Conservation (phyloP, 257 asterid species). For the Osmanthus fragrans region DNA sequence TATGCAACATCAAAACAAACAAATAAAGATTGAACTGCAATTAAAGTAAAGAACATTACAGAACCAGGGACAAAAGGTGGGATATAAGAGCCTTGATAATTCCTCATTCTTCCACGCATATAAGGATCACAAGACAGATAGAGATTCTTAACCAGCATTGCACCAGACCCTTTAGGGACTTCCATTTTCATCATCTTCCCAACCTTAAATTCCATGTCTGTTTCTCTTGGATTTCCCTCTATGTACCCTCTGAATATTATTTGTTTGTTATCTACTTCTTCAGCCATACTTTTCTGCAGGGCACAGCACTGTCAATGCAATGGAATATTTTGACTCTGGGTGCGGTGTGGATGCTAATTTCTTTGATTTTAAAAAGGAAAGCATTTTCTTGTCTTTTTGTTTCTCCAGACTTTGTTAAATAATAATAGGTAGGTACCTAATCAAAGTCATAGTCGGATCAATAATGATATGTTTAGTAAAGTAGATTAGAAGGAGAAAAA, state of each 20-base stretch:
- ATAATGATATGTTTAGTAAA: too few species aligned
- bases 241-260: constrained; percentile 70
- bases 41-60: constrained; percentile 34
- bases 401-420: not conserved
- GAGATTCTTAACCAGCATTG: constrained; percentile 72
- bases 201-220: constrained; percentile 69
- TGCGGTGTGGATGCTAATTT: not conserved
- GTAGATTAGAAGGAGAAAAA: not conserved
- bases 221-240: constrained; percentile 63
- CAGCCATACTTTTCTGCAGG: not conserved
- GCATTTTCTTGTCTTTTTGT: not conserved
- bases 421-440: not conserved
- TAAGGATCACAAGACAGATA: constrained; percentile 92
- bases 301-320: not conserved
- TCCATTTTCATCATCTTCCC: constrained; percentile 54
- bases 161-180: constrained; percentile 66
- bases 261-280: constrained; percentile 52
- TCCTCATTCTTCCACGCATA: constrained; percentile 90
- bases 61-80: constrained; percentile 80
- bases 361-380: not conserved
- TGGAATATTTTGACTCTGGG: not conserved
- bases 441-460: not conserved
- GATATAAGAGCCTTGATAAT: constrained; percentile 68
- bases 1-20: not conserved
- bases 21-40: not conserved